Conservation (phyloP, 306 rosid genomes). For the Hippophae gyantsensis region DNA sequence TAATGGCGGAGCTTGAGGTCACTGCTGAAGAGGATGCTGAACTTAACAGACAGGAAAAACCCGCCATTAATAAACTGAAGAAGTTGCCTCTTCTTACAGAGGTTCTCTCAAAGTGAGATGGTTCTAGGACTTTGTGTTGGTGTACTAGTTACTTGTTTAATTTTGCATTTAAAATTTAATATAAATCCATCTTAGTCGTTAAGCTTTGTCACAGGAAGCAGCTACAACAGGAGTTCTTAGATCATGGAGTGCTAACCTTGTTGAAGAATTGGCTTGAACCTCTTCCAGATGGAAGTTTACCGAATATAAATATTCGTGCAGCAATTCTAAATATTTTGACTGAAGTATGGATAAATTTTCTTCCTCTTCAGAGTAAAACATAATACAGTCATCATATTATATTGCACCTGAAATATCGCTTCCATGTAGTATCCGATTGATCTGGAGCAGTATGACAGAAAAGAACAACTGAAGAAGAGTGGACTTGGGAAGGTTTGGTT, state of each 20-base stretch:
- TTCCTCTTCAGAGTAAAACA: conserved; percentile 7
- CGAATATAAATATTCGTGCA: conserved; percentile 73
- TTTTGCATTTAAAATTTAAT: not conserved
- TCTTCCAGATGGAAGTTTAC: conserved; percentile 93
- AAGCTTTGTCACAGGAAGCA: conserved; percentile 51
- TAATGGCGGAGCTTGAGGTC: conserved; percentile 97
- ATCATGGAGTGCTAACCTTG: conserved; percentile 77
- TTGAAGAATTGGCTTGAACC: conserved; percentile 95
- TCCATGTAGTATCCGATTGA: conserved; percentile 78
- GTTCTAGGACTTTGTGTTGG: not conserved
- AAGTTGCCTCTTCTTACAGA: conserved; percentile 78
- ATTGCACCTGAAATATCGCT: conserved; percentile 19
- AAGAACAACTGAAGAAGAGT: conserved; percentile 88
- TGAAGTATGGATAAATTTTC: conserved; percentile 44
- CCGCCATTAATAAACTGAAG: conserved; percentile 84
- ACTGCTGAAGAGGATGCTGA: conserved; percentile 96
- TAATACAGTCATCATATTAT: conserved; percentile 9
- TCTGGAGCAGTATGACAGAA: conserved; percentile 85
- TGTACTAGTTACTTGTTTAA: conserved; percentile 5
- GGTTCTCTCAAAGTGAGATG: conserved; percentile 81
- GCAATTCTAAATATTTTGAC: conserved; percentile 78
- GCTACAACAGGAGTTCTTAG: conserved; percentile 84
- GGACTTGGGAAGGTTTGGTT: conserved; percentile 86
- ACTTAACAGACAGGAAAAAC: conserved; percentile 68
- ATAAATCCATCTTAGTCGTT: not conserved